Evolutionary conservation across 2,329 filamentous ascomycete species (phyloP), one percentile per base, ranked within the genome.

Genomic region (Graphiopsis chlorocephala): DNA sequence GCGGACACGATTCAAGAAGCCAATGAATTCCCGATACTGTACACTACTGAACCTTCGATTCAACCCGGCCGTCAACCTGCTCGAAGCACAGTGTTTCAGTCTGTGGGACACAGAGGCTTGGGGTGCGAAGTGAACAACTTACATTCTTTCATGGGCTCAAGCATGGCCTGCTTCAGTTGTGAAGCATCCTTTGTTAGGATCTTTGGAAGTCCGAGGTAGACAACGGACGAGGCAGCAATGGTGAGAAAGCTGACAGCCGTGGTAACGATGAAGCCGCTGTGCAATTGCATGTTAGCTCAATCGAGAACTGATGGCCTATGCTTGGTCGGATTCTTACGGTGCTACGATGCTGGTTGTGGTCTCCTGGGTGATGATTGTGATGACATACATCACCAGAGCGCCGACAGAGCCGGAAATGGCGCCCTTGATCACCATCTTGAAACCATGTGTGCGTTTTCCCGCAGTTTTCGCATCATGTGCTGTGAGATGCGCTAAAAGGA

Each of bases 381-480:
- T 58, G 3, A 62, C 25, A 45, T 62, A 65, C 50, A 65, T 65
- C 45, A 65, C 25, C 52, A 65, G 48, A 26, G 58, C 64, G 48
- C 64, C 64, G 33, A 42, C 17, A 50, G 64, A 65, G 42, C 63
- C 63, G 52, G 64, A 50, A 17, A 65, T 29, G 11, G 59, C 33
- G 8, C 64, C 64, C 28, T 55, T 31, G 26, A 57, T 53, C 15
- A 59, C 33, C 64, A 65, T 65, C 58, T 58, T 65, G 50, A 65
- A 65, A 28, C 64, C 64, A 63, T 57, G 63, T n/a, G 38, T 65
- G 35, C 64, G 64, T 33, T 63, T 65, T 28, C 35, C 52, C 7
- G 58, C 45, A 25, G 45, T 33, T 33, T 42, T 61, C 48, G 26
- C 33, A n/a, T 58, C 64, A 47, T 35, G 38, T 31, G 31, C 17